Percentiles rank a stretch among this genome's conserved stretches.
Conservation (phyloP, 2,329 filamentous ascomycete genomes). For the Akanthomyces lecanii region DNA sequence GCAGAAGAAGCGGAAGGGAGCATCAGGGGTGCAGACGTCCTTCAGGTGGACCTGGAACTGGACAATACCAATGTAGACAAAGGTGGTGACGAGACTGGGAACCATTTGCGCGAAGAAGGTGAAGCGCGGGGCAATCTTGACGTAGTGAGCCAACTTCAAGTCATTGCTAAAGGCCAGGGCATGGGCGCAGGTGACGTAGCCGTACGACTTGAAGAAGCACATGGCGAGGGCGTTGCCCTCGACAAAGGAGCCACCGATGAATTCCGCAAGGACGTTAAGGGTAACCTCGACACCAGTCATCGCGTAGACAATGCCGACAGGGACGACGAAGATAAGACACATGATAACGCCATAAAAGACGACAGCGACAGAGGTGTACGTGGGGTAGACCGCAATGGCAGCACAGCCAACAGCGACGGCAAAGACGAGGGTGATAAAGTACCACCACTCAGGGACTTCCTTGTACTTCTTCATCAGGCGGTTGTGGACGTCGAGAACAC, state of each 20-base stretch:
- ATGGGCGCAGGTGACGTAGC: conserved; percentile 33
- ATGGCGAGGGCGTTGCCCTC: conserved; percentile 35
- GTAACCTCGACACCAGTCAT: conserved; percentile 42
- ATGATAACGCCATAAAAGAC: conserved; percentile 39
- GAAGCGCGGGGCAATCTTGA: conserved; percentile 45
- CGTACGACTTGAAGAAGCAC: conserved; percentile 28
- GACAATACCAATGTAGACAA: conserved; percentile 42
- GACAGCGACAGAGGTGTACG: conserved; percentile 37
- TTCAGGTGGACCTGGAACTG: conserved; percentile 35
- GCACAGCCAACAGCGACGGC: conserved; percentile 35
- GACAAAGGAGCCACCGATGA: conserved; percentile 37
- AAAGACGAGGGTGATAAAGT: conserved; percentile 29
- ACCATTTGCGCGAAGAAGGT: conserved; percentile 45
- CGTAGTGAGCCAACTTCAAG: conserved; percentile 48
- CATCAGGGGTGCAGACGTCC: conserved; percentile 34
- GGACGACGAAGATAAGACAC: conserved; percentile 38
- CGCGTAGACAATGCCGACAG: conserved; percentile 40
- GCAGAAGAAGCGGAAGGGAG: conserved; percentile 35
- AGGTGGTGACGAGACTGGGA: conserved; percentile 42
- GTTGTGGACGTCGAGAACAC: conserved; percentile 28
- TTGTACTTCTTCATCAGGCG: conserved; percentile 29
- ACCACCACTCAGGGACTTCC: conserved; percentile 42
- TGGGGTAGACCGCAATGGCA: conserved; percentile 37
- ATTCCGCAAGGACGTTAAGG: conserved; percentile 38
- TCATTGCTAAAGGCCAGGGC: conserved; percentile 35